Percentiles rank a stretch among this genome's conserved stretches.
These are phyloP conservation scores for Xylaria sp. DNA, from an alignment of 2,329 filamentous ascomycete genomes.

Conservation along the genomic window DNA sequence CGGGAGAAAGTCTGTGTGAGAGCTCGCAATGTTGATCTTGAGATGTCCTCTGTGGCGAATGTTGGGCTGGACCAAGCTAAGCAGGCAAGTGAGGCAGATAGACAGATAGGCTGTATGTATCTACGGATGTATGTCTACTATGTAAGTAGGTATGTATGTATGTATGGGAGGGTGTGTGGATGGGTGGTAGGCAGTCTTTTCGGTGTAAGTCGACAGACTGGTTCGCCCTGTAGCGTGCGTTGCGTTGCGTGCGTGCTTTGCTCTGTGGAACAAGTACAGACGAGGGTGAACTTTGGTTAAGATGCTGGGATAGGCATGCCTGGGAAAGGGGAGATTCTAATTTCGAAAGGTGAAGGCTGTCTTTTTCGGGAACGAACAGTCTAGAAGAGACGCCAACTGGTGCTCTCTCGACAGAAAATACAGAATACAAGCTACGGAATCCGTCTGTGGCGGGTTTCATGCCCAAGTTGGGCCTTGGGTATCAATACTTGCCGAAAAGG, in stretches of 20 bases:
- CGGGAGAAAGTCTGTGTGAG: conserved; percentile 1
- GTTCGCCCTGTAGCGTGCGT: conserved; percentile 15
- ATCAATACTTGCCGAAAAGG: conserved; percentile 44
- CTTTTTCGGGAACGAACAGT: conserved; percentile 18
- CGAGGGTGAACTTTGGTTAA: conserved; percentile 3
- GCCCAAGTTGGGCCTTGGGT: conserved; percentile 49
- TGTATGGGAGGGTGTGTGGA: conserved; percentile 1
- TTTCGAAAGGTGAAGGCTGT: conserved; percentile 26
- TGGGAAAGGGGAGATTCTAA: conserved; percentile 23
- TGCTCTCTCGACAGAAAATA: conserved; percentile 9
- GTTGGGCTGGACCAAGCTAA: conserved; percentile 20
- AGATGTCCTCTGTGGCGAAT: conserved; percentile 37
- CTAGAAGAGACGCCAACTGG: conserved; percentile 14
- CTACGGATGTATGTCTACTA: neutral
- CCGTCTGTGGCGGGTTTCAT: conserved; percentile 32
- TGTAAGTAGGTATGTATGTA: no score
- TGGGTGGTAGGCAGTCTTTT: conserved; percentile 7
- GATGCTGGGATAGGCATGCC: conserved; percentile 15
- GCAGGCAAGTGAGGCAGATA: neutral
- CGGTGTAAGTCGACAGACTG: conserved; percentile 32
- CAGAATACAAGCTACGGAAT: neutral
- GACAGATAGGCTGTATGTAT: neutral
- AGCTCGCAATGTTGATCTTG: conserved; percentile 23
- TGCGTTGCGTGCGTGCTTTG: neutral
- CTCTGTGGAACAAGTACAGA: conserved; percentile 14